These are phyloP conservation scores for Litchi chinensis DNA, from an alignment of 345 rosid genomes.

Conservation along the genomic window DNA sequence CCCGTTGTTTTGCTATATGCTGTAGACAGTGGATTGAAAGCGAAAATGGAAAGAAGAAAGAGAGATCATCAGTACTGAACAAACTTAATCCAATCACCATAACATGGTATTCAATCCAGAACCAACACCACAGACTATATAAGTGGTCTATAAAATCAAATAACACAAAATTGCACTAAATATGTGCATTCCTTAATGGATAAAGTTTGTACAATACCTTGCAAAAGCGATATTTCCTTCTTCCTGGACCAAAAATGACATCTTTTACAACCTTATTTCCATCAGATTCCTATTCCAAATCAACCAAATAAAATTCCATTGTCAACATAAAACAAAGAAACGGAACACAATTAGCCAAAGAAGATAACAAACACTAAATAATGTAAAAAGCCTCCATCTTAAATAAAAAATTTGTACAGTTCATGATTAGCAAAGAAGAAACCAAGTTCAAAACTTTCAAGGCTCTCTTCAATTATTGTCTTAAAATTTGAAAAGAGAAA, in stretches of 20 bases:
- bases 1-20: slow-evolving; percentile 72
- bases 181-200: not conserved
- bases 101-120: slow-evolving; percentile 6
- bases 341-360: not conserved
- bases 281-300: slow-evolving; percentile 55
- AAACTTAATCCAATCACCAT: not conserved
- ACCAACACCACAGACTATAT: no score
- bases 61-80: not conserved
- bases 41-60: not conserved
- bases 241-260: slow-evolving; percentile 66
- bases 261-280: slow-evolving; percentile 71
- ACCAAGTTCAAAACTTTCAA: not conserved
- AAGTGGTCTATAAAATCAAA: not conserved
- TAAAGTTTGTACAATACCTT: slow-evolving; percentile 53
- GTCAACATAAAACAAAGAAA: not conserved
- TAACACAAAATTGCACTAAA: not conserved
- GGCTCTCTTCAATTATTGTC: not conserved
- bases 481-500: no score
- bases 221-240: slow-evolving; percentile 72
- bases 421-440: not conserved
- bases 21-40: slow-evolving; percentile 26
- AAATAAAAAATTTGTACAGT: not conserved
- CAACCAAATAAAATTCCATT: not conserved
- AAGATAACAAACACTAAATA: no score
- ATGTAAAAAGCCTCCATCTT: no score